Conservation (phyloP, 1,284 basidiomycete species). For the Cutaneotrichosporon sp. region DNA sequence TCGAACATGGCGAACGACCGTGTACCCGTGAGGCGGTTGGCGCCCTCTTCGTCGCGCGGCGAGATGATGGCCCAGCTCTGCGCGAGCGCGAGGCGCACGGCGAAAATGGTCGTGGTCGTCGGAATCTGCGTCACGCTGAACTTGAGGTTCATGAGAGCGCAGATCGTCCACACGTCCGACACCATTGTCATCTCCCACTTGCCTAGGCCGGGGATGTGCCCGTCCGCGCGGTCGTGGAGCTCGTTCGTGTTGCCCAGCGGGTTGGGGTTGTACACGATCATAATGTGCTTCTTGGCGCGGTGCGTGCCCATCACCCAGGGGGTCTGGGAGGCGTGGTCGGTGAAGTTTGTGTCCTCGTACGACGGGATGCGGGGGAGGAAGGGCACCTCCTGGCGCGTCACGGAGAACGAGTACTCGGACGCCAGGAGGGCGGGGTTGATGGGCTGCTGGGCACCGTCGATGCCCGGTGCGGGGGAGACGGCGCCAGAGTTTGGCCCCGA, state of each 20-base stretch:
- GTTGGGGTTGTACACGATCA: conserved; percentile 36
- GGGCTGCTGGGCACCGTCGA: background rate
- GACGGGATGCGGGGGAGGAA: conserved; percentile 10
- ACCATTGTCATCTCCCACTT: conserved; percentile 31
- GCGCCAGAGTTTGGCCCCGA: background rate
- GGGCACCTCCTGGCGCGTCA: conserved; percentile 14
- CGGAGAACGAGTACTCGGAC: conserved; percentile 5
- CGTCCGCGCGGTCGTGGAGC: conserved; percentile 28
- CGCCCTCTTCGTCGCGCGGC: conserved; percentile 31
- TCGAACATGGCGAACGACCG: conserved; percentile 22
- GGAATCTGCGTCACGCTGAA: conserved; percentile 28
- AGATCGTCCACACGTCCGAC: conserved; percentile 43
- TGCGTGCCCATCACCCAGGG: conserved; percentile 32
- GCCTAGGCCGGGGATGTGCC: conserved; percentile 31
- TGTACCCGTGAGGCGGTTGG: conserved; percentile 18
- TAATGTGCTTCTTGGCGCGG: conserved; percentile 23
- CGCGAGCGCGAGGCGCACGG: conserved; percentile 34
- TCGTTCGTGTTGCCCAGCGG: conserved; percentile 25
- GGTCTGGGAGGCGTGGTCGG: background rate
- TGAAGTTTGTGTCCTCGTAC: conserved; percentile 10
- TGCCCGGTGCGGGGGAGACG: background rate
- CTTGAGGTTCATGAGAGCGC: conserved; percentile 31
- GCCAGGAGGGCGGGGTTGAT: conserved; percentile 12
- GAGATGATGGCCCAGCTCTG: conserved; percentile 39
- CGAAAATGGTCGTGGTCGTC: conserved; percentile 36